phyloP scores from a whole-genome alignment of 805 yeast species.

The Ogataea angusta region DNA sequence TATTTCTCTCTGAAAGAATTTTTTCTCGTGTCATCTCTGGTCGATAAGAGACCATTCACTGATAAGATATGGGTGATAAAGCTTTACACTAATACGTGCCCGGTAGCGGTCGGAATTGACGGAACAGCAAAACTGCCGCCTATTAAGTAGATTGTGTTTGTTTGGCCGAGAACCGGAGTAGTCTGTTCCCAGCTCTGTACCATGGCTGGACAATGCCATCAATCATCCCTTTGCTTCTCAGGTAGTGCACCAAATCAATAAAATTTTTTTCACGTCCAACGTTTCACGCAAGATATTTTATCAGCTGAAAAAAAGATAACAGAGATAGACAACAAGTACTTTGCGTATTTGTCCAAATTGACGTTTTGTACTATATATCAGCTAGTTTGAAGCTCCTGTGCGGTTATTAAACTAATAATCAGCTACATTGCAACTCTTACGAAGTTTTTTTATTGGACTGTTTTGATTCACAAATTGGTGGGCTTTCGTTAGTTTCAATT shows the following conservation, averaged over 20 bases:
- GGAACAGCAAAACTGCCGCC: background rate
- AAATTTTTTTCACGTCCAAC: slow-evolving; percentile 12
- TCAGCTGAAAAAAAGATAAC: slow-evolving; percentile 12
- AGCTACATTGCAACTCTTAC: background rate
- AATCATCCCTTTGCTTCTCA: background rate
- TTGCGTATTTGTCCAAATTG: slow-evolving; percentile 2
- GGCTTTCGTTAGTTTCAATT: slow-evolving; percentile 2
- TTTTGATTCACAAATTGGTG: slow-evolving; percentile 2
- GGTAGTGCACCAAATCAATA: slow-evolving; percentile 9
- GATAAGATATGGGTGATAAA: slow-evolving; percentile 10
- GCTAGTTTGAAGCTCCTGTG: background rate
- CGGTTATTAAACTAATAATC: background rate
- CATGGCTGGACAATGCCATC: background rate
- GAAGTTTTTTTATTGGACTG: background rate
- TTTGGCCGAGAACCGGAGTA: background rate
- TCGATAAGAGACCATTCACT: slow-evolving; percentile 8
- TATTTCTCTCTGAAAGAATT: background rate
- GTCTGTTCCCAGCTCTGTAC: background rate
- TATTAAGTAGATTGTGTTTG: background rate
- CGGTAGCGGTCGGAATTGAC: background rate
- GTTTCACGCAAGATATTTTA: slow-evolving; percentile 11
- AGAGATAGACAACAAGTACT: slow-evolving; percentile 11
- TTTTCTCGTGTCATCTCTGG: background rate
- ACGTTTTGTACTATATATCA: slow-evolving; percentile 3
- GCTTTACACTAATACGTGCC: background rate